Evolutionary conservation across 1,284 basidiomycete genomes (phyloP).

Genomic region (Leccinum solheimii): DNA sequence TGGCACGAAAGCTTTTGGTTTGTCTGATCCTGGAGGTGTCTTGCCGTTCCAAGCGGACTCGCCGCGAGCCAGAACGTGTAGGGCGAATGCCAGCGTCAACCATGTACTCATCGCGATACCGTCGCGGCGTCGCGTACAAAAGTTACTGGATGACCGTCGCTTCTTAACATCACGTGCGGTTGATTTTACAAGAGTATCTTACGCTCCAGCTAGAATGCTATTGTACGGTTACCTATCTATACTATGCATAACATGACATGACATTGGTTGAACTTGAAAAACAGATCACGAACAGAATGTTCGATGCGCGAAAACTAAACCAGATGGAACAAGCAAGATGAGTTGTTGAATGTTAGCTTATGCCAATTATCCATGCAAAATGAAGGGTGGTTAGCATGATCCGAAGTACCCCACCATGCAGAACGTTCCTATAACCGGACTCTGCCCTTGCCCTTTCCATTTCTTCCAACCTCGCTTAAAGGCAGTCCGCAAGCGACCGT

Average conservation of each 20-base stretch:
- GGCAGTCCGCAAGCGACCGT: slow-evolving; percentile 10
- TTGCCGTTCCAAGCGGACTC: slow-evolving; percentile 69
- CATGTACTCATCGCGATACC: neutral
- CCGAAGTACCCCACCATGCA: slow-evolving; percentile 23
- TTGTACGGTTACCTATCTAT: slow-evolving; percentile 32
- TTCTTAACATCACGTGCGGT: neutral
- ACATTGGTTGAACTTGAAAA: slow-evolving; percentile 25
- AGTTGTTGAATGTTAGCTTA: slow-evolving; percentile 30
- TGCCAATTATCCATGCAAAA: slow-evolving; percentile 33
- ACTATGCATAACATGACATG: slow-evolving; percentile 36
- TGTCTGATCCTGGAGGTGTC: slow-evolving; percentile 51
- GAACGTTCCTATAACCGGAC: slow-evolving; percentile 52
- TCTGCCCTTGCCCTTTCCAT: slow-evolving; percentile 68
- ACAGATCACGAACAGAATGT: slow-evolving; percentile 28
- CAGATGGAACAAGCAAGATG: slow-evolving; percentile 32
- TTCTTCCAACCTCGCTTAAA: slow-evolving; percentile 21
- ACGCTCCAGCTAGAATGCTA: slow-evolving; percentile 33
- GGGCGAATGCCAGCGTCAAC: slow-evolving; percentile 9
- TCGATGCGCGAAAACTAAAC: slow-evolving; percentile 28
- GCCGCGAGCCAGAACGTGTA: slow-evolving; percentile 10
- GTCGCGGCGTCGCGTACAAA: too few species aligned
- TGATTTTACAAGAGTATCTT: slow-evolving; percentile 9
- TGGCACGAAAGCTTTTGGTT: slow-evolving; percentile 51
- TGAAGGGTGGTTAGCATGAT: slow-evolving; percentile 1
- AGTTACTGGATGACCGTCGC: too few species aligned